phyloP scores from a whole-genome alignment of 345 rosid genomes.

The Lumnitzera racemosa region DNA sequence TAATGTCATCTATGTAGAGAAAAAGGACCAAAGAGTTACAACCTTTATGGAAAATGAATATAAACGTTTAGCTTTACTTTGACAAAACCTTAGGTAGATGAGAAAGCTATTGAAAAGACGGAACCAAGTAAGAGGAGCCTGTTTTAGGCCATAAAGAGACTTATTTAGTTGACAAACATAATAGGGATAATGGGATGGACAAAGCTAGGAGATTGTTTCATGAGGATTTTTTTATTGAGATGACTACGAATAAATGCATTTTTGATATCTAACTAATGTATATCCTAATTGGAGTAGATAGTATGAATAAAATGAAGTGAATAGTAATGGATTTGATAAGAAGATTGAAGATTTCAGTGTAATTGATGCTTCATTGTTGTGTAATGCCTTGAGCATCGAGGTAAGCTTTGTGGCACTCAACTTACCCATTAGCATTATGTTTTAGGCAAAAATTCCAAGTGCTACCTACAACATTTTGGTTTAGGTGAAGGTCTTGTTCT shows the following conservation, averaged over 20 bases:
- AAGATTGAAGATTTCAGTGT: no score
- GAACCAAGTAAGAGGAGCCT: neutral
- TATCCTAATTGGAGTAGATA: neutral
- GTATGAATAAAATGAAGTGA: no score
- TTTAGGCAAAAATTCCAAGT: no score
- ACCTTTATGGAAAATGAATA: neutral
- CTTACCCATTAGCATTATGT: neutral
- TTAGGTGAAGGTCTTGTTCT: no score
- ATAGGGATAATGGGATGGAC: neutral
- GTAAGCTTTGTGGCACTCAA: no score
- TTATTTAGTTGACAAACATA: neutral
- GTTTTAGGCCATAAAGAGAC: constrained; percentile 1
- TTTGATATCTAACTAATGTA: no score
- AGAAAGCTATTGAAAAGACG: neutral
- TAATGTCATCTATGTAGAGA: neutral
- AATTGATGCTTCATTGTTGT: no score
- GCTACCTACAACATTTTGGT: no score
- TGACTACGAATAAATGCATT: neutral
- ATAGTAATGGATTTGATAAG: no score
- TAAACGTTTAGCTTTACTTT: neutral
- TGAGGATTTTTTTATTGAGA: neutral
- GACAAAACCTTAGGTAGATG: neutral
- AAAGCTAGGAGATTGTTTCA: neutral
- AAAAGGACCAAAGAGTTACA: neutral
- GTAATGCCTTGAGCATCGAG: no score